Conservation (phyloP, 2,329 filamentous ascomycete species). For the Fusarium nematophilum region DNA sequence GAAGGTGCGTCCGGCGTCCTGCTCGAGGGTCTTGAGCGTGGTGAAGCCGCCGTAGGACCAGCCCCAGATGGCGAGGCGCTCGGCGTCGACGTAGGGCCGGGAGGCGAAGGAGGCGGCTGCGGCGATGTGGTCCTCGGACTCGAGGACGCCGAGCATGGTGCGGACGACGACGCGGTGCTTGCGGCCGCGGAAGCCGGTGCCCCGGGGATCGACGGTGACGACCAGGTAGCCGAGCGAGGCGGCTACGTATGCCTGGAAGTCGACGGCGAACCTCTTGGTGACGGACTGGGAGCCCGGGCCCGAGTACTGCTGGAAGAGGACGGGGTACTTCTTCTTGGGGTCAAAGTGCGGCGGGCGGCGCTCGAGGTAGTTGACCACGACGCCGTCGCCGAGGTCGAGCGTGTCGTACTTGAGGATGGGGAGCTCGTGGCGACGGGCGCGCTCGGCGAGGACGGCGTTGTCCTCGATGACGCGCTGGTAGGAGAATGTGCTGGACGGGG, state of each 20-base stretch:
- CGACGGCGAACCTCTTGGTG: slow-evolving; percentile 80
- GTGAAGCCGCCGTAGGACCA: slow-evolving; percentile 98
- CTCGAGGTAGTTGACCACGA: slow-evolving; percentile 79
- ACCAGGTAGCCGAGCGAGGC: slow-evolving; percentile 90
- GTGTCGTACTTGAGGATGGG: slow-evolving; percentile 86
- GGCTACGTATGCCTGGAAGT: slow-evolving; percentile 92
- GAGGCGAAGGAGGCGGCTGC: slow-evolving; percentile 85
- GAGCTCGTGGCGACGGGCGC: slow-evolving; percentile 80
- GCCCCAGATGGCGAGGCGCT: slow-evolving; percentile 93
- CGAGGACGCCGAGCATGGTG: slow-evolving; percentile 84
- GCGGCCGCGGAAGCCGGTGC: slow-evolving; percentile 91
- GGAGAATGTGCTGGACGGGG: slow-evolving; percentile 72
- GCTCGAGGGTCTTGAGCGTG: slow-evolving; percentile 93
- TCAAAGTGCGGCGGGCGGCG: slow-evolving; percentile 91
- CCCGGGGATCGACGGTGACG: slow-evolving; percentile 92
- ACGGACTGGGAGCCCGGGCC: slow-evolving; percentile 95
- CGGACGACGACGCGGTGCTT: slow-evolving; percentile 84
- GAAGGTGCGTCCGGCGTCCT: slow-evolving; percentile 89
- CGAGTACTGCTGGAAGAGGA: slow-evolving; percentile 94
- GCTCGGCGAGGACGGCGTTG: slow-evolving; percentile 76
- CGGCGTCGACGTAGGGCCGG: slow-evolving; percentile 84
- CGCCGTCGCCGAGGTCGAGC: slow-evolving; percentile 81
- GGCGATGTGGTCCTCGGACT: slow-evolving; percentile 91
- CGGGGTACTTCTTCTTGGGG: slow-evolving; percentile 85
- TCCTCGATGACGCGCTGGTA: slow-evolving; percentile 82